Conservation (phyloP, 2,329 filamentous ascomycete species). For the Cercospora sojina region DNA sequence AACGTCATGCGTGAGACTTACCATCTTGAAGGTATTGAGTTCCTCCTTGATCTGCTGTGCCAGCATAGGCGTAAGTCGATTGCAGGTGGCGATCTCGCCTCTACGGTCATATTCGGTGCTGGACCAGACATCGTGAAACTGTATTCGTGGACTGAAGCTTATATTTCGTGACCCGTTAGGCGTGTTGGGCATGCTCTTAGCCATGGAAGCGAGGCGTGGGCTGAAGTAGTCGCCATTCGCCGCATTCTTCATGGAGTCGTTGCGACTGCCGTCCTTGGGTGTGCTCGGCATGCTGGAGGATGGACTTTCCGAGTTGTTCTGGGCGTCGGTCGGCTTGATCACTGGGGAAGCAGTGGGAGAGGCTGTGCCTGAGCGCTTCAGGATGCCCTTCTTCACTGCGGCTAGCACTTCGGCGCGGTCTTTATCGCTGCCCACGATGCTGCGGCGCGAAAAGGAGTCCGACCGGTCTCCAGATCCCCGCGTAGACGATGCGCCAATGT, state of each 20-base stretch:
- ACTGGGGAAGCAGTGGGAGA: slow-evolving; percentile 69
- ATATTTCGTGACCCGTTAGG: slow-evolving; percentile 67
- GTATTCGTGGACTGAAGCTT: slow-evolving; percentile 83
- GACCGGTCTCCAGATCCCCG: slow-evolving; percentile 55
- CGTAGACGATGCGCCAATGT: slow-evolving; percentile 34
- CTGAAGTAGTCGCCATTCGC: slow-evolving; percentile 90
- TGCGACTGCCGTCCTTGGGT: slow-evolving; percentile 66
- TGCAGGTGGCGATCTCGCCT: slow-evolving; percentile 96
- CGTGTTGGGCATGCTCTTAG: slow-evolving; percentile 77
- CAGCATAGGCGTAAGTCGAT: slow-evolving; percentile 91
- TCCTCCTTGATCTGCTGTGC: slow-evolving; percentile 99
- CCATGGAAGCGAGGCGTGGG: slow-evolving; percentile 67
- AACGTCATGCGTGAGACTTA: slow-evolving; percentile 47
- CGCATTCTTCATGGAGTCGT: slow-evolving; percentile 52
- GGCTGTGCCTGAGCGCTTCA: slow-evolving; percentile 72
- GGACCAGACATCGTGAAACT: slow-evolving; percentile 96
- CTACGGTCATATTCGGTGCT: slow-evolving; percentile 93
- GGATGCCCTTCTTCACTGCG: slow-evolving; percentile 89
- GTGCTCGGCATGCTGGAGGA: slow-evolving; percentile 85
- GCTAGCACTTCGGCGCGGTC: slow-evolving; percentile 90
- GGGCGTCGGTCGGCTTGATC: slow-evolving; percentile 63
- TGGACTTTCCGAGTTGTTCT: slow-evolving; percentile 71
- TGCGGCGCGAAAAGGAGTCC: slow-evolving; percentile 67
- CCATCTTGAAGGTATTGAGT: slow-evolving; percentile 99
- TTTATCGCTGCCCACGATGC: slow-evolving; percentile 84